Percentiles rank a stretch among this genome's conserved stretches.
Evolutionary conservation across 768 basidiomycete species (phyloP).

Genomic region (Boletellus ananas): DNA sequence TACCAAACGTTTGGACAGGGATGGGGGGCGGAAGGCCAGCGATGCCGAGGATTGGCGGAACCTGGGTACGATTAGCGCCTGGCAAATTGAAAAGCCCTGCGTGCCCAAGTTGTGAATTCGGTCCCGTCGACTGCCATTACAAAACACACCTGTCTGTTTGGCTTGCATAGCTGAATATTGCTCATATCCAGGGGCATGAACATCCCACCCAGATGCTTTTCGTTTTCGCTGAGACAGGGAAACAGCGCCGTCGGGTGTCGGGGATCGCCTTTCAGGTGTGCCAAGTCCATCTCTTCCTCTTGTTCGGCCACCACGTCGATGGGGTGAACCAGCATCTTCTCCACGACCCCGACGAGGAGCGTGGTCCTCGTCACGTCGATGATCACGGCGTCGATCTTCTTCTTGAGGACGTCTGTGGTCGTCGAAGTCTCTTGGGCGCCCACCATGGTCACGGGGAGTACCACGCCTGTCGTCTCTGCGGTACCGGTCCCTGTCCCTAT

Average conservation of each 20-base stretch:
- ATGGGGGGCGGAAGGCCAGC: slow-evolving; percentile 80
- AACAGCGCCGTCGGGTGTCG: slow-evolving; percentile 82
- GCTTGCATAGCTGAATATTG: slow-evolving; percentile 94
- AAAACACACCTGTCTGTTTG: slow-evolving; percentile 84
- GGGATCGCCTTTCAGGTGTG: slow-evolving; percentile 77
- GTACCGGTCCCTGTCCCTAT: slow-evolving; percentile 36
- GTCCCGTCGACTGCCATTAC: background rate
- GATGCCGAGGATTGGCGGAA: slow-evolving; percentile 76
- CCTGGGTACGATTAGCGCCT: slow-evolving; percentile 87
- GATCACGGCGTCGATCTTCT: slow-evolving; percentile 49
- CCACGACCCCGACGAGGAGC: slow-evolving; percentile 29
- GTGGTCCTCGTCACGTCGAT: slow-evolving; percentile 42
- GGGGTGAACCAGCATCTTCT: slow-evolving; percentile 40
- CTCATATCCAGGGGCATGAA: slow-evolving; percentile 93
- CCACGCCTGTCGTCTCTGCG: slow-evolving; percentile 52
- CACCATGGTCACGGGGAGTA: slow-evolving; percentile 42
- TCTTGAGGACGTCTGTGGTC: slow-evolving; percentile 44
- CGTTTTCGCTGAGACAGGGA: slow-evolving; percentile 84
- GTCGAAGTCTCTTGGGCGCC: slow-evolving; percentile 44
- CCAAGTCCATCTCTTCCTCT: slow-evolving; percentile 48
- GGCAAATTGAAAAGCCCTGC: slow-evolving; percentile 94
- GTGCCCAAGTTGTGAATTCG: slow-evolving; percentile 12
- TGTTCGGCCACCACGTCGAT: slow-evolving; percentile 45
- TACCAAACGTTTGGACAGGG: slow-evolving; percentile 80
- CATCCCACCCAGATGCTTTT: slow-evolving; percentile 94